These are phyloP conservation scores for Ascochyta clinopodiicola DNA, from an alignment of 2,329 filamentous ascomycete genomes.

Conservation along the genomic window DNA sequence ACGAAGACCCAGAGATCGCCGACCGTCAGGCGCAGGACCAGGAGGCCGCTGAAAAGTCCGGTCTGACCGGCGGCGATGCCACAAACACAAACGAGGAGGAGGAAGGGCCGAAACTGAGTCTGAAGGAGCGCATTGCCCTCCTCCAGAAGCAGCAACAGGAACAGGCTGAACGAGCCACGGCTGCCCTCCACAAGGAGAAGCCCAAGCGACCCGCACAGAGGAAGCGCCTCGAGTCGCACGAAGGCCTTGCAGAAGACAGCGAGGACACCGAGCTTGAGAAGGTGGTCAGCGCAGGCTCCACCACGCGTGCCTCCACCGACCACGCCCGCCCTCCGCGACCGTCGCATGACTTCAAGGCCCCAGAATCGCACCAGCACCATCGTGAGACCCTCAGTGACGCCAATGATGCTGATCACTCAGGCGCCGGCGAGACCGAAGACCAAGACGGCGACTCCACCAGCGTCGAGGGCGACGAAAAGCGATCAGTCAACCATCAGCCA, in stretches of 20 bases:
- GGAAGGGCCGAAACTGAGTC: slow-evolving; percentile 87
- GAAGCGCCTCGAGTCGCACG: slow-evolving; percentile 64
- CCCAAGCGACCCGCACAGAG: slow-evolving; percentile 73
- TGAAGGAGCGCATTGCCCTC: slow-evolving; percentile 94
- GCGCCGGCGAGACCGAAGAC: slow-evolving; percentile 67
- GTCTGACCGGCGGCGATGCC: slow-evolving; percentile 56
- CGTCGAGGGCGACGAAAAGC: slow-evolving; percentile 76
- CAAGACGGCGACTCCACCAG: slow-evolving; percentile 69
- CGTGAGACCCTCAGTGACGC: slow-evolving; percentile 66
- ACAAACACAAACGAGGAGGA: slow-evolving; percentile 59
- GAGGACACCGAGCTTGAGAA: slow-evolving; percentile 49
- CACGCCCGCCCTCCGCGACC: slow-evolving; percentile 47
- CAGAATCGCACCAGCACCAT: slow-evolving; percentile 50
- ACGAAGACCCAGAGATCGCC: slow-evolving; percentile 76
- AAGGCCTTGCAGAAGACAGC: slow-evolving; percentile 37
- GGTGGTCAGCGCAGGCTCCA: slow-evolving; percentile 43
- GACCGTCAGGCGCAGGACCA: slow-evolving; percentile 70
- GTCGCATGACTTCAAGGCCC: slow-evolving; percentile 49
- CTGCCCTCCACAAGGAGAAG: slow-evolving; percentile 83
- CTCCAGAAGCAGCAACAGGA: slow-evolving; percentile 94
- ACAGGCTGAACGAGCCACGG: slow-evolving; percentile 81
- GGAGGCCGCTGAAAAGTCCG: slow-evolving; percentile 73
- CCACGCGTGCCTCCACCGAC: slow-evolving; percentile 50
- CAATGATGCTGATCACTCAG: slow-evolving; percentile 71
- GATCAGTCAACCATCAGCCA: slow-evolving; percentile 34